Evolutionary conservation across 2,329 filamentous ascomycete species (phyloP), one percentile per base, ranked within the genome.

Genomic region (Colletotrichum incanum): DNA sequence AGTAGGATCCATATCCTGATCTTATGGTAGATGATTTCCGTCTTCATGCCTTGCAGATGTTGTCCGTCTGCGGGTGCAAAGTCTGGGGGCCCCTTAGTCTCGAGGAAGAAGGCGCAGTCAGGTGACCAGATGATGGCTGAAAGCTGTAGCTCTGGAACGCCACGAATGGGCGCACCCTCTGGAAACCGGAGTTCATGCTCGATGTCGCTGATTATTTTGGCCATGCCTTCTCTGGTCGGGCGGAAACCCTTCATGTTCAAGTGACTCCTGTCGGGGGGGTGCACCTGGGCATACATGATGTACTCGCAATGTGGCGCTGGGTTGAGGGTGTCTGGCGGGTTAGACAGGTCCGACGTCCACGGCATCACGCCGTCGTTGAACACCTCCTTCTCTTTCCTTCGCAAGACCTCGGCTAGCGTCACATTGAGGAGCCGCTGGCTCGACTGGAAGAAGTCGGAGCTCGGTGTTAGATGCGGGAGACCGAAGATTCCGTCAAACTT

Each of bases 401-500:
- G 81, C 2, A 98, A 90, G 0, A 90, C 88, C 64, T 89, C 86
- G 26, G 90, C 88, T 18, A 98, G 84, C 0, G 93, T 95, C 74
- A 88, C 86, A 77, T 96, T 93, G 45, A 98, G 85, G 20, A 97
- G 84, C 62, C 85, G 84, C 78, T 92, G 80, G 83, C 90, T 86
- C 73, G 88, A 86, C 78, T 83, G 80, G 79, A 90, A 90, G 78
- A 88, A 91, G 60, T 89, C 85, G 4, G 84, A 79, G 26, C 84
- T 81, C 0, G 94, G 88, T 0, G 93, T 87, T 63, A 99, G 88
- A 81, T 98, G 95, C 34, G 96, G 95, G 58, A 98, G 84, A 2
- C 92, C 93, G 80, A 97, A 97, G 67, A 98, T 92, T 54, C 96
- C 95, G n/a, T 93, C 91, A 78, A 96, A 96, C 84, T 97, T 98